Percentiles rank a stretch among this genome's conserved stretches.
Conservation (phyloP, 148 eudicot genomes). For the Amaranthus palmeri region DNA sequence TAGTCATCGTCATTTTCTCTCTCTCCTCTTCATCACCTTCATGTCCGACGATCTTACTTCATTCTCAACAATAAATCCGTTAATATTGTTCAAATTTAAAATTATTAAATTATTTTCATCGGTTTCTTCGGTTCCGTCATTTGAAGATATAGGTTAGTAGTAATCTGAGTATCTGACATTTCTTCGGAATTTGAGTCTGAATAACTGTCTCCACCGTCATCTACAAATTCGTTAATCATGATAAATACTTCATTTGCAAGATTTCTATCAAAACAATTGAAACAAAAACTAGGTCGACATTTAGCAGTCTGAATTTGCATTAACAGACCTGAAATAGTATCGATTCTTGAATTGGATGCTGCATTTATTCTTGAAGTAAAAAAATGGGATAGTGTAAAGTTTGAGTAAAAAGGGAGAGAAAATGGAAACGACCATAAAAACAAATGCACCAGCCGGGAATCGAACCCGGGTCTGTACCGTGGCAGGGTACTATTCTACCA, state of each 20-base stretch:
- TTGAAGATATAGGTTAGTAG: conserved; percentile 54
- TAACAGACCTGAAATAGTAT: conserved; percentile 23
- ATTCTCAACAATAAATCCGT: conserved; percentile 24
- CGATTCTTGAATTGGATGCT: conserved; percentile 19
- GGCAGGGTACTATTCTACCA: conserved; percentile 52
- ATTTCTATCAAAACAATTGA: neutral
- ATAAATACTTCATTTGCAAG: neutral
- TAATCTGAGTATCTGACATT: conserved; percentile 40
- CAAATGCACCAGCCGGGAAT: conserved; percentile 36
- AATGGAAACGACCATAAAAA: too few species aligned
- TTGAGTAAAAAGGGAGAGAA: neutral
- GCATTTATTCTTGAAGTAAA: conserved; percentile 33
- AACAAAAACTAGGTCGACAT: neutral
- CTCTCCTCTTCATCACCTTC: conserved; percentile 30
- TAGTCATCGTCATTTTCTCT: conserved; percentile 32
- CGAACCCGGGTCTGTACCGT: conserved; percentile 51
- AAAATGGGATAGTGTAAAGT: neutral
- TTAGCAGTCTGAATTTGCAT: neutral
- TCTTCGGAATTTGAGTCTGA: conserved; percentile 54
- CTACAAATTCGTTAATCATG: conserved; percentile 21
- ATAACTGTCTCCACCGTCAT: conserved; percentile 48
- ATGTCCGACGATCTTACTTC: conserved; percentile 46
- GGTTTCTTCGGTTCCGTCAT: conserved; percentile 28
- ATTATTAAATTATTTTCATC: conserved; percentile 19
- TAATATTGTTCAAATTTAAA: neutral